phyloP scores from a whole-genome alignment of 306 rosid species.

The Cucurbita argyrosperma region DNA sequence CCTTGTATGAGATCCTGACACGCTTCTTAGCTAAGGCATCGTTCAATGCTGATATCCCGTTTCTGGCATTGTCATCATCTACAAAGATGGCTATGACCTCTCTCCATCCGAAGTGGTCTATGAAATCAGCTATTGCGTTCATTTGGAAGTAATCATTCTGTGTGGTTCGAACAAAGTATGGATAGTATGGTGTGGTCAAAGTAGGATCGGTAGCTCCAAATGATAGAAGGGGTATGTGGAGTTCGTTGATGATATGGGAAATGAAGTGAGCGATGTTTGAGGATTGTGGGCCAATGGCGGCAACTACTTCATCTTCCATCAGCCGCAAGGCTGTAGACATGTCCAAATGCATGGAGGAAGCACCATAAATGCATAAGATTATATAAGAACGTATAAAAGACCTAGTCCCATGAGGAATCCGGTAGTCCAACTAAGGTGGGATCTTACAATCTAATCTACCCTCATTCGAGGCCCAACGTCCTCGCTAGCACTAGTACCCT shows the following conservation, averaged over 20 bases:
- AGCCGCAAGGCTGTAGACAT: constrained; percentile 66
- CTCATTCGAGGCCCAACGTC: too few relatives aligned
- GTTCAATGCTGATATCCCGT: constrained; percentile 53
- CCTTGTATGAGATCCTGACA: constrained; percentile 60
- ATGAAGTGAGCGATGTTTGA: constrained; percentile 85
- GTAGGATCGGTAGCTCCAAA: constrained; percentile 85
- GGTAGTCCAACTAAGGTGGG: too few relatives aligned
- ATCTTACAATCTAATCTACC: too few relatives aligned
- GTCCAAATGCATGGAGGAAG: constrained; percentile 1
- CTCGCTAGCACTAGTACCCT: too few relatives aligned
- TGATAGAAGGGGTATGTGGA: constrained; percentile 77
- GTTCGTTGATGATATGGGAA: constrained; percentile 79
- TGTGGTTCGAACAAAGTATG: constrained; percentile 62
- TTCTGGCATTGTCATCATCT: constrained; percentile 78
- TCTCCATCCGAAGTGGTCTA: constrained; percentile 53
- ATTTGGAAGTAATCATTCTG: constrained; percentile 70
- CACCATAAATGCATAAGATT: background rate
- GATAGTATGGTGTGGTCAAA: constrained; percentile 65
- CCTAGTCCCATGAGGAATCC: too few relatives aligned
- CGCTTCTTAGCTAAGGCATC: constrained; percentile 63
- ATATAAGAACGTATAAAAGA: too few relatives aligned
- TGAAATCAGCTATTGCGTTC: constrained; percentile 68
- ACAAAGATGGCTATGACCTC: constrained; percentile 71
- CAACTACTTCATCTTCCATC: constrained; percentile 60
- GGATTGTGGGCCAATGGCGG: constrained; percentile 81